Percentiles rank a stretch among this genome's conserved stretches.
Evolutionary conservation across 1,139 yeast species (phyloP).

Genomic region (Candida tropicalis): DNA sequence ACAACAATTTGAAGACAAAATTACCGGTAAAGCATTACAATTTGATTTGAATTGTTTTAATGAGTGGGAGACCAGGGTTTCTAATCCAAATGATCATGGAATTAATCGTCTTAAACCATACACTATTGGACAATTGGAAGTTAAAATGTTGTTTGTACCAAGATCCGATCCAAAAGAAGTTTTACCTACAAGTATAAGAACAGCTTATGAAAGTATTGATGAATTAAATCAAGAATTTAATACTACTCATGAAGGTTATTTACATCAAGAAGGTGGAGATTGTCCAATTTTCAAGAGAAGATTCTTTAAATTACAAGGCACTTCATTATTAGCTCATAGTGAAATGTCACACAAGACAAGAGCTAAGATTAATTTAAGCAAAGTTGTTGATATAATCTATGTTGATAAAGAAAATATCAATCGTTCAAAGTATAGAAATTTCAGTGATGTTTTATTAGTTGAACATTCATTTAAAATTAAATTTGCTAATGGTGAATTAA

Average conservation of each 20-base stretch:
- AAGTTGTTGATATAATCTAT: slow-evolving; percentile 57
- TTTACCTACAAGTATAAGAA: slow-evolving; percentile 65
- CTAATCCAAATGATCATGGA: slow-evolving; percentile 11
- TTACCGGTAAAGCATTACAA: slow-evolving; percentile 55
- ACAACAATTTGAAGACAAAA: slow-evolving; percentile 55
- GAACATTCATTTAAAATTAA: slow-evolving; percentile 65
- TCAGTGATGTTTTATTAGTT: slow-evolving; percentile 64
- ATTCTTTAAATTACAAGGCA: slow-evolving; percentile 61
- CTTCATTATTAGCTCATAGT: slow-evolving; percentile 65
- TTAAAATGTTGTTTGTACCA: slow-evolving; percentile 74
- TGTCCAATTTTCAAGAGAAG: slow-evolving; percentile 64
- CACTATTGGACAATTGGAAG: slow-evolving; percentile 66
- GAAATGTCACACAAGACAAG: slow-evolving; percentile 63
- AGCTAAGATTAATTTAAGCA: slow-evolving; percentile 66
- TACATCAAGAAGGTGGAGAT: slow-evolving; percentile 83
- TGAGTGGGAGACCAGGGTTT: slow-evolving; percentile 68
- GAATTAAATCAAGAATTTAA: slow-evolving; percentile 46
- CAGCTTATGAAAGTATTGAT: slow-evolving; percentile 56
- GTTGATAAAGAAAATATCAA: slow-evolving; percentile 47
- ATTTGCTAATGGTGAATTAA: slow-evolving; percentile 69
- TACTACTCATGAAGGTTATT: slow-evolving; percentile 55
- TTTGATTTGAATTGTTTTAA: slow-evolving; percentile 68
- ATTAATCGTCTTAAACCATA: slow-evolving; percentile 49
- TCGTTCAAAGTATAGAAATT: slow-evolving; percentile 48
- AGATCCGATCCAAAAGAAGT: slow-evolving; percentile 56